Evolutionary conservation across 108 stramenopile species (phyloP), one percentile per base, ranked within the genome.

Genomic region (Cyclostephanos tholiformis): DNA sequence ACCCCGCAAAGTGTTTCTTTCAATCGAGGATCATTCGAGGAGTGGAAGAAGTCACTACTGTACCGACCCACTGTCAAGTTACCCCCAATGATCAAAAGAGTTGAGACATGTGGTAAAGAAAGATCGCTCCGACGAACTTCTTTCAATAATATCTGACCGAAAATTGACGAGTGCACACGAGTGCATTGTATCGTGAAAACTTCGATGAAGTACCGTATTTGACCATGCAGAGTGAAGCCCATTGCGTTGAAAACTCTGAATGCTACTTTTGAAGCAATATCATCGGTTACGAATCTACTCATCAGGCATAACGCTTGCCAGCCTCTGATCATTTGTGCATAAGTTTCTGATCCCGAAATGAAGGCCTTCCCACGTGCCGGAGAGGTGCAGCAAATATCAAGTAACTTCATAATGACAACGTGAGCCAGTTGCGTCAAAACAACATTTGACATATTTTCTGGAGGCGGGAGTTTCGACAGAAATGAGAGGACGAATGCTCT

Each of bases 221-320:
- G 88, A 14, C 90, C 90, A 69, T 94, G 90, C 16, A 89, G 72
- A 17, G 69, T 71, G 29, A 88, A 77, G 25, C 76, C 48, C 76
- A 96, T 79, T 19, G 83, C 71, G 23, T 62, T 48, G 49, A 82
- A 94, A n/a, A 86, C 69, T 35, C 64, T 79, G 7, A 63, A 58
- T 50, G 87, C 88, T 22, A 88, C 85, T 29, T 69, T 48, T 14
- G 67, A 38, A 22, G 91, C 92, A 74, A 89, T 87, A 13, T 85
- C 86, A 10, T 70, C 36, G 19, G 91, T 88, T 0, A 94, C 87
- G 77, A 88, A 96, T 41, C 87, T 50, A 46, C 74, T 80, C 17
- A 96, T 67, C 20, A 91, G 69, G 71, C 92, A 94, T 6, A 94
- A 53, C 1, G 91, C 89, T 84, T 96, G 95, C 91, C 90, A 96